Base-by-base conservation (phyloP, 169 alveolate species). In the Cryptosporidium sp. region DNA sequence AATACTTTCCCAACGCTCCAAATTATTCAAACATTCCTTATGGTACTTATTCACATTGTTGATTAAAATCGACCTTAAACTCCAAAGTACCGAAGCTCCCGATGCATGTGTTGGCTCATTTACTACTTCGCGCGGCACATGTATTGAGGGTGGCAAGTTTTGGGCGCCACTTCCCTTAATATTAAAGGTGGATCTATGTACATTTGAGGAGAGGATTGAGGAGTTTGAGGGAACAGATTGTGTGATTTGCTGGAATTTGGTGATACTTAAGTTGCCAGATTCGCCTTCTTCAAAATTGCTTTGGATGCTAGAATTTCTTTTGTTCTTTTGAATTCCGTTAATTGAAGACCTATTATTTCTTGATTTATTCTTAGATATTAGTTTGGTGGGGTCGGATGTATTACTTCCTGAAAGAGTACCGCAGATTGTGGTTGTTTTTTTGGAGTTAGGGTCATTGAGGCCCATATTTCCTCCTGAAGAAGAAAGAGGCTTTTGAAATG, bases 81-180 rank as follows among this genome's bases (percentile, higher is more conserved):
- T 80, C 89, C 89, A 80, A n/a, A 80, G 68, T 43, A 80, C 89
- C 33, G 89, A 80, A 31, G 75, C 48, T n/a, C 89, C 89, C 0
- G 70, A 45, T 48, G 89, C 89, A 37, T 65, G 43, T 10, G 89
- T 80, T 41, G 89, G 89, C 26, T 80, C 89, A 37, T 23, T 62
- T 33, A 48, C 4, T 21, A 80, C 89, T 41, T 80, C 89, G 21
- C 62, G 55, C 9, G 89, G 89, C 62, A 80, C 29, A 80, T 80
- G 75, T 10, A 80, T 67, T 18, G 89, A 80, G 3, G 89, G 89
- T 10, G 89, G 80, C 8, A 43, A 31, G 7, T 43, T 65, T 23
- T 80, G 89, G 1, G 59, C 55, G 67, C 67, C 67, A 21, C 21
- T 23, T 6, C 18, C 35, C 7, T n/a, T 23, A 26, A 26, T 55